Base-by-base conservation (phyloP, 179 eudicot species). In the Silene noctiflora region DNA sequence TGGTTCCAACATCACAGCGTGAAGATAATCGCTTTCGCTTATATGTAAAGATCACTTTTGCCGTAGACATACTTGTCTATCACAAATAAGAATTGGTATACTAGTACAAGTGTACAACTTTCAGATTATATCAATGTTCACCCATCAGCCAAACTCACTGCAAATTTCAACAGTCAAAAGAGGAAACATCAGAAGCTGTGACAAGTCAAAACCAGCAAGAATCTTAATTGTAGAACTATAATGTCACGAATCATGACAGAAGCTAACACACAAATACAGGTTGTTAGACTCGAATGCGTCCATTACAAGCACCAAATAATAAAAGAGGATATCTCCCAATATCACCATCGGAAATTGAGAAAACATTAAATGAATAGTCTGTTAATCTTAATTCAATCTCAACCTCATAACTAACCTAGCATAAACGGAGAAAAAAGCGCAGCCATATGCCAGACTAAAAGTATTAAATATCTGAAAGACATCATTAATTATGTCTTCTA, bases 1-100 rank as follows among this genome's bases (percentile, higher is more conserved):
- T 81, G 24, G 56, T 75, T 31, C 72, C 78, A 81, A 72, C 77
- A 74, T 78, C 72, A 55, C 84, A 79, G 59, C 83, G 72, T 35
- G 87, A 81, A 65, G 87, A 81, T 27, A 84, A 83, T 65, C 89
- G 79, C 84, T 83, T 89, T 60, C 92, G 85, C 82, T 89, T 89
- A 81, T 87, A 89, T 19, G 89, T 87, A 39, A 89, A 71, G 35
- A 83, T 84, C 62, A 85, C 81, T 85, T 81, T 85, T 55, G 81
- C 39, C 56, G 80, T 67, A 66, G 86, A 81, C 88, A 84, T 84
- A 55, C 75, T 51, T 48, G 74, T 58, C 48, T 33, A 63, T 81
- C 68, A 48, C 33, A 61, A 48, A 33, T 74, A 60, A 81, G 72
- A 60, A 62, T 70, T 65, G 58, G 35, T 31, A 19, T 17, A 61